Evolutionary conservation across 306 rosid species (phyloP).

Genomic region (Urtica urens): DNA sequence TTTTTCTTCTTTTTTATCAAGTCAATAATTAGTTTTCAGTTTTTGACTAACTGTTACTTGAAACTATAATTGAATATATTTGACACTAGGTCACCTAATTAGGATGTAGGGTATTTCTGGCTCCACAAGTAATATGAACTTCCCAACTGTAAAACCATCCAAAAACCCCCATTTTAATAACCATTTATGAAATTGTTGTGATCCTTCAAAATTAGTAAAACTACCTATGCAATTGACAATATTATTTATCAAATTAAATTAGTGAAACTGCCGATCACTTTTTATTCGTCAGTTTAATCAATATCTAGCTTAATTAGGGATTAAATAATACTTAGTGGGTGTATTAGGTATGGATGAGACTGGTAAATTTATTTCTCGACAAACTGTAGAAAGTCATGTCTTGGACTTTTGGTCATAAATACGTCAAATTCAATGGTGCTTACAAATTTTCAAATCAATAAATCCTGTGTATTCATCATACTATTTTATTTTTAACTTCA

Average conservation of each 20-base stretch:
- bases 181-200: constrained; percentile 9
- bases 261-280: not conserved
- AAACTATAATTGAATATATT: not conserved
- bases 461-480: too few species aligned
- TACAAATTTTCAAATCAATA: too few species aligned
- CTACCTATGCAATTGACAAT: constrained; percentile 37
- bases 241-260: not conserved
- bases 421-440: not conserved
- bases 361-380: not conserved
- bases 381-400: not conserved
- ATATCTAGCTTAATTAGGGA: not conserved
- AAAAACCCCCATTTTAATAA: constrained; percentile 14
- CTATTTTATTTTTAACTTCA: too few species aligned
- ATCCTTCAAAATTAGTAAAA: constrained; percentile 20
- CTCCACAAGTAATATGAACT: constrained; percentile 39
- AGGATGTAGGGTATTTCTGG: constrained; percentile 19
- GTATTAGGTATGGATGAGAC: not conserved
- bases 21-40: too few species aligned
- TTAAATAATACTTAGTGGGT: not conserved
- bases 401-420: not conserved
- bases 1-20: too few species aligned
- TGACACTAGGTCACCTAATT: constrained; percentile 14
- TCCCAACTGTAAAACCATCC: constrained; percentile 34
- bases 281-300: not conserved
- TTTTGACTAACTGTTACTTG: too few species aligned